These are phyloP conservation scores for Wallacemonas sp. DNA, from an alignment of 208 protist species.

Conservation along the genomic window DNA sequence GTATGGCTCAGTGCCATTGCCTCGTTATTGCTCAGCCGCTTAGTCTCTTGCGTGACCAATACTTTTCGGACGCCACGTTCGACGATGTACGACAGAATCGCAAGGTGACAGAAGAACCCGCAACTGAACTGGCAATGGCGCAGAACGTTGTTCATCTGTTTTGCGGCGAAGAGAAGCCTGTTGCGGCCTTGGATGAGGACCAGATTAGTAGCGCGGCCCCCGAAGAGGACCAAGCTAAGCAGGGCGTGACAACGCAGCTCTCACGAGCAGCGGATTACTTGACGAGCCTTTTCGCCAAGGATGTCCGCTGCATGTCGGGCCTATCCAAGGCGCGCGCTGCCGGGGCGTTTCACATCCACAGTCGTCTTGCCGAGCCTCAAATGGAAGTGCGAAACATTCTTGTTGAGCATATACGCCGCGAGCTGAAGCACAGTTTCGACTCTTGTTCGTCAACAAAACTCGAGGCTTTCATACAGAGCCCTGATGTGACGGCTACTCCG, in stretches of 20 bases:
- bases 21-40: not conserved
- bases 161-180: not conserved
- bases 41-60: not conserved
- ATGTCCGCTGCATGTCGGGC: slow-evolving; percentile 15
- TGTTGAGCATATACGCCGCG: slow-evolving; percentile 7
- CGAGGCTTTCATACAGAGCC: slow-evolving; percentile 31
- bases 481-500: not conserved
- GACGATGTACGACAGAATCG: not conserved
- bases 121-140: not conserved
- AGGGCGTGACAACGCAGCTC: slow-evolving; percentile 11
- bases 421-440: slow-evolving; percentile 42
- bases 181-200: not conserved
- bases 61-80: not conserved
- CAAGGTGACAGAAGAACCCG: too few species aligned
- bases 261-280: slow-evolving; percentile 10
- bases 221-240: not conserved
- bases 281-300: slow-evolving; percentile 18
- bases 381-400: slow-evolving; percentile 15
- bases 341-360: slow-evolving; percentile 24
- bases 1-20: not conserved
- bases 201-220: too few species aligned
- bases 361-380: slow-evolving; percentile 8
- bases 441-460: slow-evolving; percentile 29
- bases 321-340: slow-evolving; percentile 25
- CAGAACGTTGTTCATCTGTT: not conserved